Conservation (phyloP, 306 rosid genomes). For the Lagenaria siceraria region DNA sequence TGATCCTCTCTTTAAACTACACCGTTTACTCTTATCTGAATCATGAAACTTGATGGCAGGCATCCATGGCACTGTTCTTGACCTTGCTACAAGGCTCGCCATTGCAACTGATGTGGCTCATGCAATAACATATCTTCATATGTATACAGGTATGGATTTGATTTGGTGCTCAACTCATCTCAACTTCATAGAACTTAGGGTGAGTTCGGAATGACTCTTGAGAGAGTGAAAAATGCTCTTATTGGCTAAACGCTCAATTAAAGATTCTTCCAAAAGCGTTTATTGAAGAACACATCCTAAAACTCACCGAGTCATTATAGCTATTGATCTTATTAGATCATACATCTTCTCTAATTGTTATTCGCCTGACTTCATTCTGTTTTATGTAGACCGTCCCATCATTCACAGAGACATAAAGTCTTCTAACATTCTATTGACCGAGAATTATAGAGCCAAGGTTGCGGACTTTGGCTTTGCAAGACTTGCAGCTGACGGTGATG, state of each 20-base stretch:
- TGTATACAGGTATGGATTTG: constrained; percentile 57
- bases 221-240: not conserved
- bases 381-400: constrained; percentile 70
- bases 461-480: constrained; percentile 97
- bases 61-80: constrained; percentile 47
- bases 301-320: not conserved
- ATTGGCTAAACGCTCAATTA: not conserved
- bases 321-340: not conserved
- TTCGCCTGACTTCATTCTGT: not conserved
- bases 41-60: constrained; percentile 30
- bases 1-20: not conserved
- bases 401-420: constrained; percentile 95
- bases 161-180: not conserved
- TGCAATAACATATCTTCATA: constrained; percentile 92
- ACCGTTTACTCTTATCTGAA: not conserved
- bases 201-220: not conserved
- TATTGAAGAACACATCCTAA: not conserved
- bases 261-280: not conserved
- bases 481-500: constrained; percentile 77
- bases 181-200: not conserved
- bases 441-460: constrained; percentile 76
- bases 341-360: not conserved
- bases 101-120: constrained; percentile 93
- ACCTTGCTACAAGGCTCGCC: constrained; percentile 67
- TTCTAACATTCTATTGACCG: constrained; percentile 85